Base-by-base conservation (phyloP, 805 yeast species). In the Saccharomycopsis oosterbeekiorum region DNA sequence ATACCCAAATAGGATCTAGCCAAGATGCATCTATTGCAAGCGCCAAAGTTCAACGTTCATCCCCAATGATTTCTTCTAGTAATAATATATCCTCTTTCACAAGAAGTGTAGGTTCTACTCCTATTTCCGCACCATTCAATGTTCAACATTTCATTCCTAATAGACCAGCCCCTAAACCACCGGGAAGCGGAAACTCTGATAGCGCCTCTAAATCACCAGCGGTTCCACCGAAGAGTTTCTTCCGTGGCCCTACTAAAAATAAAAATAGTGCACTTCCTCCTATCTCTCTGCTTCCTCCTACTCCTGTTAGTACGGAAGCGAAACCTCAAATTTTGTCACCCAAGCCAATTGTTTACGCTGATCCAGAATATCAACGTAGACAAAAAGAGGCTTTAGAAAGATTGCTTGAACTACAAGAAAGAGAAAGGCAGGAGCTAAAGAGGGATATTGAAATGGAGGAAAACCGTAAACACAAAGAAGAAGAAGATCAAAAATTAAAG, bases 271-370 rank as follows among this genome's bases (percentile, higher is more conserved):
- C 56, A 6, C 26, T 53, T n/a, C 41, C 56, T 34, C 41, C 41
- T 53, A 36, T 9, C 15, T 53, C 56, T 26, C 40, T 34, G 26
- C 68, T 66, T 34, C 84, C 78, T 67, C 84, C 79, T 64, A 83
- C 84, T 59, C 89, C 88, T 3, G 79, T 83, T 59, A 75, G 89
- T 64, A 88, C 89, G 0, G 87, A 89, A 0, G 89, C 89, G 39
- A 81, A 79, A 66, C 88, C 88, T 11, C 81, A 80, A 2, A 69
- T 67, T 41, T 19, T 40, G 19, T 39, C 37, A 24, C 56, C 41
- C 1, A 54, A 54, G 24, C 57, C 42, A 15, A 42, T 24, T 17
- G 29, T 36, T 53, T 53, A 19, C 12, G 21, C 21, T 53, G 41
- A 53, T 29, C 24, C 39, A n/a, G 21, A 53, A 26, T 36, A 53